Base-by-base conservation (phyloP, 495 filamentous ascomycete species). In the Neurospora tetrasperma region DNA sequence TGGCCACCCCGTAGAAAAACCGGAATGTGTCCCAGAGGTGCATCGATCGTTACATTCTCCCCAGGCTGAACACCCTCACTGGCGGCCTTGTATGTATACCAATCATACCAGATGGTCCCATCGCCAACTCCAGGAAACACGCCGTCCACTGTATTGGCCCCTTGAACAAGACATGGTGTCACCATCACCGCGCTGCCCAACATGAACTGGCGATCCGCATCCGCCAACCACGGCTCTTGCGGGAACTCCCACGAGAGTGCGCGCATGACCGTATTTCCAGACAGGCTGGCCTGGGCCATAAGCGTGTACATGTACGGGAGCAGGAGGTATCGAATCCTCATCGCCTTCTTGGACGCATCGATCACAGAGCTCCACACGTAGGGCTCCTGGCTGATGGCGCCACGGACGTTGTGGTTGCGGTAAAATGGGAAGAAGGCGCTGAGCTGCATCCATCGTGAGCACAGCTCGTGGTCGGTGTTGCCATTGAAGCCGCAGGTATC, bases 381-480 rank as follows among this genome's bases (percentile, higher is more conserved):
- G 0, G 92, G 90, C 79, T 97, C 93, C 78, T 97, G 93, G 0
- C 86, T 74, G 71, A 85, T 85, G 23, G 90, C 86, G 2, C 83
- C 83, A 23, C 90, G 82, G 4, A 82, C 83, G 78, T 95, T 94
- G 83, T 97, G 93, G 80, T 95, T 95, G 4, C 92, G 87, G 80
- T 94, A 97, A 83, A 96, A 96, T 6, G 93, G 92, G 83, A 94
- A 94, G 84, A 96, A 96, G 27, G 93, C 93, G 1, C 85, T 87
- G 1, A 96, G 86, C 79, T 93, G 90, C 92, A 94, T 95, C 93
- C 93, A 97, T 9, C 93, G 87, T 71, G 88, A 88, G 78, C 93
- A 97, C 12, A 97, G 87, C 78, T 96, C 92, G 74, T 88, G 85
- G 73, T 90, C 89, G 0, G 86, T 83, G 75, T 96, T 93, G 40